Percentiles rank a stretch among this genome's conserved stretches.
Evolutionary conservation across 352 stramenopile species (phyloP).

Genomic region (Phytopythium aichiense): DNA sequence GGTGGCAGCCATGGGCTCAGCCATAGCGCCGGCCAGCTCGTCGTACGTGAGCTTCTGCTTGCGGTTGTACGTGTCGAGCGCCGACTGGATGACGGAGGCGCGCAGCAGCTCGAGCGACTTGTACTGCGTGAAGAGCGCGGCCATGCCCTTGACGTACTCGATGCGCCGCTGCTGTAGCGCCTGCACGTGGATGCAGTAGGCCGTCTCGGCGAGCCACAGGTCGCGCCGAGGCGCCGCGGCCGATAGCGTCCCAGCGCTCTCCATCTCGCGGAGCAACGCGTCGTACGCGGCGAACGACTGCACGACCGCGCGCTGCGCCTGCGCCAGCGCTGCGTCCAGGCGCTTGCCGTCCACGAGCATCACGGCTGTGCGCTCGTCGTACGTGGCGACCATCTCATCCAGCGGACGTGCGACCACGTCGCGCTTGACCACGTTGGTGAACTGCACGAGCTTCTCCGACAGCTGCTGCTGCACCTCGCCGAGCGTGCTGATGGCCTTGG

Average conservation of each 20-base stretch:
- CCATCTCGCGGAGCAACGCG: slow-evolving; percentile 54
- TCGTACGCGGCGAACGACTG: slow-evolving; percentile 57
- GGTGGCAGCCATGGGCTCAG: slow-evolving; percentile 50
- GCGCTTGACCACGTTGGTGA: slow-evolving; percentile 64
- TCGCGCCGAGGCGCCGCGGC: slow-evolving; percentile 22
- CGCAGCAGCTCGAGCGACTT: slow-evolving; percentile 76
- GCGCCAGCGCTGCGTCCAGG: slow-evolving; percentile 48
- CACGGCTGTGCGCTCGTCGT: slow-evolving; percentile 41
- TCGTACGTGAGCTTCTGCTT: slow-evolving; percentile 81
- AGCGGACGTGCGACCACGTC: slow-evolving; percentile 66
- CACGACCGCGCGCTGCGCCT: slow-evolving; percentile 55
- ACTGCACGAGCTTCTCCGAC: slow-evolving; percentile 70
- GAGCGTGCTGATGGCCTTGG: slow-evolving; percentile 54
- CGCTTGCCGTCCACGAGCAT: slow-evolving; percentile 58
- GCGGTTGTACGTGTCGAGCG: slow-evolving; percentile 69
- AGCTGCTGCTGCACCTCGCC: slow-evolving; percentile 76
- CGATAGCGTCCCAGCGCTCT: slow-evolving; percentile 12
- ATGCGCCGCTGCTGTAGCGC: slow-evolving; percentile 54
- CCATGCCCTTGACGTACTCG: slow-evolving; percentile 84
- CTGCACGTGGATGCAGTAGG: slow-evolving; percentile 73
- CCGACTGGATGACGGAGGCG: slow-evolving; percentile 67
- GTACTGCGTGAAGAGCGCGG: slow-evolving; percentile 74
- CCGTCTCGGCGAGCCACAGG: slow-evolving; percentile 70
- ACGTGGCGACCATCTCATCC: slow-evolving; percentile 68
- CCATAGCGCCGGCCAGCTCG: slow-evolving; percentile 62